Evolutionary conservation across 164 flowering plant species (phyloP).

Genomic region (Nymphaea thermarum): DNA sequence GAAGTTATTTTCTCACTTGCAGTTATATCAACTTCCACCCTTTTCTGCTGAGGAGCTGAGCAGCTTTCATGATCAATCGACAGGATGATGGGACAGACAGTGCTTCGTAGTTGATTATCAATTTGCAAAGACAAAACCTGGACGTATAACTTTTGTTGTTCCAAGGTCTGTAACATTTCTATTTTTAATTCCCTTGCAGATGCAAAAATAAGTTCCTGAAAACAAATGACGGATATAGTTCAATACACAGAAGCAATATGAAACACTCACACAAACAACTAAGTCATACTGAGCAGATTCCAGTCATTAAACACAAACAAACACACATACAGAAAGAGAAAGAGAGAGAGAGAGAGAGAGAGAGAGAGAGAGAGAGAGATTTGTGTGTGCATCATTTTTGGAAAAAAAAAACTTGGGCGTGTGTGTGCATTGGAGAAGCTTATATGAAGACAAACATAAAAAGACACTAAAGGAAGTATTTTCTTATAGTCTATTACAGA

Average conservation of each 20-base stretch:
- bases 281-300: not conserved
- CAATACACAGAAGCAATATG: not conserved
- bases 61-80: conserved; percentile 51
- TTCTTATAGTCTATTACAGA: too few species aligned
- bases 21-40: conserved; percentile 22
- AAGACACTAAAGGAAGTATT: too few species aligned
- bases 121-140: conserved; percentile 67
- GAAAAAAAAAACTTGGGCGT: too few species aligned
- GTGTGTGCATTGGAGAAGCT: too few species aligned
- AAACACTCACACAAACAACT: not conserved
- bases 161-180: conserved; percentile 55
- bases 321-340: too few species aligned
- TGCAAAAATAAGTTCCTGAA: conserved; percentile 80
- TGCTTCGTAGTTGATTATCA: conserved; percentile 64
- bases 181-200: conserved; percentile 48
- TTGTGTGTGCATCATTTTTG: too few species aligned
- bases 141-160: conserved; percentile 58
- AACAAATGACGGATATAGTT: not conserved
- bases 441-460: too few species aligned
- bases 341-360: too few species aligned
- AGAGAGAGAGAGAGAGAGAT: too few species aligned
- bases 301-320: too few species aligned
- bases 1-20: conserved; percentile 18
- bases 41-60: conserved; percentile 16
- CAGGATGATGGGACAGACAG: conserved; percentile 77